Evolutionary conservation across 1,284 basidiomycete species (phyloP).

Genomic region (Leccinum ambiguum): DNA sequence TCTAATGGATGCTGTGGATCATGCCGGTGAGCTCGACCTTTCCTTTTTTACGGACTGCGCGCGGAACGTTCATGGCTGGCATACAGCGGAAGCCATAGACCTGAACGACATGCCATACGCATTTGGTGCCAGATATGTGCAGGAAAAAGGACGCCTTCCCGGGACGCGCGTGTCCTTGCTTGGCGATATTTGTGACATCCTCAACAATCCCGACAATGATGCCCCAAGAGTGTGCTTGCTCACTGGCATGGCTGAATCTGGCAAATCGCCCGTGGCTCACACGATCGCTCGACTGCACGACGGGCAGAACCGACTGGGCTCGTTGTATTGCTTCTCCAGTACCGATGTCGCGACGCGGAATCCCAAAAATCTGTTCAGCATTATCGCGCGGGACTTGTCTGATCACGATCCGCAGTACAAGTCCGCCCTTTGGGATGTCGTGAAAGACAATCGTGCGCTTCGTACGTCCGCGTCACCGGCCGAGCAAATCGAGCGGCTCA

Average conservation of each 20-base stretch:
- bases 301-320: too few species aligned
- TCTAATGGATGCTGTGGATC: background rate
- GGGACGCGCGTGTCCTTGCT: background rate
- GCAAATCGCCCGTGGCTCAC: background rate
- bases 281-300: too few species aligned
- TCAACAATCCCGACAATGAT: background rate
- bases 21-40: background rate
- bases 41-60: accelerated
- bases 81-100: background rate
- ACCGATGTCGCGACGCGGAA: too few species aligned
- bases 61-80: background rate
- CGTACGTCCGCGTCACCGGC: too few species aligned
- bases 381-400: too few species aligned
- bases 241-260: too few species aligned
- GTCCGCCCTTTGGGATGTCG: too few species aligned
- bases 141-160: background rate
- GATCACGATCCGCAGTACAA: too few species aligned
- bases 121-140: background rate
- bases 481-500: too few species aligned
- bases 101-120: background rate
- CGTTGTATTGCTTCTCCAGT: too few species aligned
- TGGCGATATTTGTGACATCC: background rate
- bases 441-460: too few species aligned
- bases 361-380: too few species aligned
- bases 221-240: background rate